Base-by-base conservation (phyloP, 176 grass and related monocot species). In the Oryza longistaminata region DNA sequence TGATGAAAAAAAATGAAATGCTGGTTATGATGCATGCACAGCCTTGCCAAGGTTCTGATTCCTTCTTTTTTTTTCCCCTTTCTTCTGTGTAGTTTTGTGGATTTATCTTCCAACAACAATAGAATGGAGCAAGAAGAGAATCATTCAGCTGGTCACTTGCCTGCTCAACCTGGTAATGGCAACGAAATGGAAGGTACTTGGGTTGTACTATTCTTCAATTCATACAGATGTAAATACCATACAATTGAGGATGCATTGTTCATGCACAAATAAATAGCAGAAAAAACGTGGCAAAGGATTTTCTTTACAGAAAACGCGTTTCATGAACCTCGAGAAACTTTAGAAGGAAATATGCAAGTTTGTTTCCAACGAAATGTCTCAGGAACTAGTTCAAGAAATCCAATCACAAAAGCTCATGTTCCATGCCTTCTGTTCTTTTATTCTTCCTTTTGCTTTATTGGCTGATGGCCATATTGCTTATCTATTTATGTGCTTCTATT, bases 101-200 rank as follows among this genome's bases (percentile, higher is more conserved):
- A 69, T 39, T 42, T 69, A 64, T 21, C 8, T 46, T 66, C n/a
- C 16, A 66, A 27, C 19, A 68, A 79, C 27, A 12, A 68, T 66
- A 50, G 42, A 75, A 90, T 90, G 84, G 89, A 82, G 31, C 89
- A 87, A 64, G 75, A 76, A 75, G 64, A 75, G 68, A 80, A 75
- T 62, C 80, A 70, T 24, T 42, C 80, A 35, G 22, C 75, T 90
- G 84, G 64, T 69, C 60, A 11, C 7, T 39, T 80, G 62, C 48
- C 13, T 33, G 46, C 31, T 73, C 50, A 69, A 68, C 68, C 84
- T 49, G 80, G 49, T 83, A 58, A 83, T 62, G 49, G 40, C 22
- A 87, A 87, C 2, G 80, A 75, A 29, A 27, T 66, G 49, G 85
- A 87, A 87, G 85, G 89, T 90, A 87, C 61, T 58, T 90, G 44